phyloP scores from a whole-genome alignment of 1,284 basidiomycete genomes.

The Apiotrichum montevideense region DNA sequence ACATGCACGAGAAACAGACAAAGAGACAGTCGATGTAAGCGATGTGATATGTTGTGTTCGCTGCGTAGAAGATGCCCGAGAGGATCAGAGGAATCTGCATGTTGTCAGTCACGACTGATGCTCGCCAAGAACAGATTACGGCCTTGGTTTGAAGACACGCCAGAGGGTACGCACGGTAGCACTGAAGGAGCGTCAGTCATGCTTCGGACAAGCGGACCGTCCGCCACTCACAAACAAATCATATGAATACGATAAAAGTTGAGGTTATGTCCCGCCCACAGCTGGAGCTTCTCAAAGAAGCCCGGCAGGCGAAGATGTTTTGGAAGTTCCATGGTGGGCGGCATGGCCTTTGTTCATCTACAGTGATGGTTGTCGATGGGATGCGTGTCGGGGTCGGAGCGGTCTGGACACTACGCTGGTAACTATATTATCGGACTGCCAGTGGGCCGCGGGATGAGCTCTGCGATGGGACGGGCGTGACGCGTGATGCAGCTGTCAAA shows the following conservation, averaged over 20 bases:
- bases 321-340: not conserved
- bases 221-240: slow-evolving; percentile 37
- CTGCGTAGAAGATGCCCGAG: slow-evolving; percentile 49
- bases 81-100: slow-evolving; percentile 47
- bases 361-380: too few relatives aligned
- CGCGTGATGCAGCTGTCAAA: too few relatives aligned
- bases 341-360: not conserved
- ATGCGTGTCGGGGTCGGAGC: too few relatives aligned
- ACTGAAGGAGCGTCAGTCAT: not conserved
- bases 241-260: slow-evolving; percentile 50
- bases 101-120: not conserved
- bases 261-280: slow-evolving; percentile 13
- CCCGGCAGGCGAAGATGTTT: not conserved
- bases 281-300: not conserved
- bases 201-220: not conserved
- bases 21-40: slow-evolving; percentile 51
- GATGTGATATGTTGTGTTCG: slow-evolving; percentile 42
- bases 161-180: not conserved
- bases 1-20: slow-evolving; percentile 50
- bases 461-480: too few relatives aligned
- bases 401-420: too few relatives aligned
- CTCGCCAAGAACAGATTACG: not conserved
- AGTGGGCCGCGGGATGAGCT: too few relatives aligned
- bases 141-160: not conserved
- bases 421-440: too few relatives aligned